phyloP scores from a whole-genome alignment of 2,329 filamentous ascomycete species.

The Blastomyces silverae region DNA sequence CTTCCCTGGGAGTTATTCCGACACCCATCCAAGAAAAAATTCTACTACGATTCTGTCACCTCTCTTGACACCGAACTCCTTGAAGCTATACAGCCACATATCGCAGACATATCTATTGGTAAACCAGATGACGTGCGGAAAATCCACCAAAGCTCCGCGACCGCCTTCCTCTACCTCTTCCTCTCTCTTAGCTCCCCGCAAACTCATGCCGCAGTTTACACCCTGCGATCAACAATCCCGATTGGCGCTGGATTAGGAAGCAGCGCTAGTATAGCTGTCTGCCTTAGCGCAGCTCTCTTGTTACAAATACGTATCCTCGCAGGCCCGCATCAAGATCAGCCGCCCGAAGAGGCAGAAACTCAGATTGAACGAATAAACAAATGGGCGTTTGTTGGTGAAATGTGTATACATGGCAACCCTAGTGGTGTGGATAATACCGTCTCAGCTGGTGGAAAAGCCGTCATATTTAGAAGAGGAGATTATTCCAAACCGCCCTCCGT shows the following conservation, averaged over 20 bases:
- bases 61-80: slow-evolving; percentile 76
- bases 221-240: slow-evolving; percentile 77
- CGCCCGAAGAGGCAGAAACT: slow-evolving; percentile 73
- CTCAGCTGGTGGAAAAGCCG: slow-evolving; percentile 84
- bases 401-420: slow-evolving; percentile 96
- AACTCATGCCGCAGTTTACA: slow-evolving; percentile 71
- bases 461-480: slow-evolving; percentile 77
- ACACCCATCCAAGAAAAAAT: slow-evolving; percentile 78
- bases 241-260: slow-evolving; percentile 82
- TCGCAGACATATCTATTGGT: slow-evolving; percentile 61
- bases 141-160: slow-evolving; percentile 74
- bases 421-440: slow-evolving; percentile 98
- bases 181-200: slow-evolving; percentile 68
- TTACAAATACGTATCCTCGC: slow-evolving; percentile 80
- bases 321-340: slow-evolving; percentile 87
- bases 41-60: slow-evolving; percentile 85
- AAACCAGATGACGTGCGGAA: slow-evolving; percentile 67
- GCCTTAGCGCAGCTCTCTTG: slow-evolving; percentile 67
- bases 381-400: slow-evolving; percentile 95
- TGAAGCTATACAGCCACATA: slow-evolving; percentile 70
- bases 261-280: slow-evolving; percentile 79
- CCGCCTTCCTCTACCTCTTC: slow-evolving; percentile 79
- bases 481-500: slow-evolving; percentile 72
- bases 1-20: slow-evolving; percentile 82
- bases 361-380: slow-evolving; percentile 94